A percentile compares a stretch with the other conserved stretches of the same genome.
phyloP scores from a whole-genome alignment of 371 early-diverging fungal genomes.

The Coemansia sp. region DNA sequence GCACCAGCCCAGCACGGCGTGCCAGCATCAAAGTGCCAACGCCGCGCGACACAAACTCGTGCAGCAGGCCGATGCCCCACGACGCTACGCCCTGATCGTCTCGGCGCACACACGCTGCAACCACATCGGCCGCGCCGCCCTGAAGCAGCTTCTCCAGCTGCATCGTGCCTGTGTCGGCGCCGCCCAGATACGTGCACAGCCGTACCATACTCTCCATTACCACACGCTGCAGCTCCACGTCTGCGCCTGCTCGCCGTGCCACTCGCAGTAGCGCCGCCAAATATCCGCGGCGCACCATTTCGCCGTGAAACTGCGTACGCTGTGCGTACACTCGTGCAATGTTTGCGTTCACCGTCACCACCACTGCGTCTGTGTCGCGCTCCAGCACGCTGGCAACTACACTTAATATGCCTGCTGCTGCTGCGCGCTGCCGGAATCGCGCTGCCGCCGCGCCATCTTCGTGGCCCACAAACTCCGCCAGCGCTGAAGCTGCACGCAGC shows the following conservation, averaged over 20 bases:
- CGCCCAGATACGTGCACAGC: conserved; percentile 36
- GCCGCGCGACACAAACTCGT: conserved; percentile 50
- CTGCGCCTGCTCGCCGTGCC: conserved; percentile 16
- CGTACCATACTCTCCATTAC: conserved; percentile 41
- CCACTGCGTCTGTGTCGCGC: conserved; percentile 2
- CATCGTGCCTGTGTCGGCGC: conserved; percentile 1
- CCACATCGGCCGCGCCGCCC: conserved; percentile 31
- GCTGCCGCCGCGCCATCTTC: conserved; percentile 11
- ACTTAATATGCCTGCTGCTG: conserved; percentile 20
- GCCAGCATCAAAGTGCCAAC: conserved; percentile 42
- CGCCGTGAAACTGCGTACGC: conserved; percentile 19
- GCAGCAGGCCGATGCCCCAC: conserved; percentile 53
- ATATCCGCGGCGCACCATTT: conserved; percentile 27
- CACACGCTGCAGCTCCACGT: conserved; percentile 33
- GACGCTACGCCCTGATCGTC: conserved; percentile 50
- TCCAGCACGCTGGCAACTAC: conserved; percentile 14
- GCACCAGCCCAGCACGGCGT: conserved; percentile 28
- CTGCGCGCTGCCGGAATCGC: conserved; percentile 17
- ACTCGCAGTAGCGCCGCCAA: conserved; percentile 32
- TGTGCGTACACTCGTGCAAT: conserved; percentile 25
- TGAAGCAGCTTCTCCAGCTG: conserved; percentile 35
- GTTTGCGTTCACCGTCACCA: conserved; percentile 18
- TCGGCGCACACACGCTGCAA: conserved; percentile 34
- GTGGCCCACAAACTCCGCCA: conserved; percentile 18
- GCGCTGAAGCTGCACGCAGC: conserved; percentile 14